phyloP scores from a whole-genome alignment of 345 rosid genomes.

The Mallotus nudiflorus region DNA sequence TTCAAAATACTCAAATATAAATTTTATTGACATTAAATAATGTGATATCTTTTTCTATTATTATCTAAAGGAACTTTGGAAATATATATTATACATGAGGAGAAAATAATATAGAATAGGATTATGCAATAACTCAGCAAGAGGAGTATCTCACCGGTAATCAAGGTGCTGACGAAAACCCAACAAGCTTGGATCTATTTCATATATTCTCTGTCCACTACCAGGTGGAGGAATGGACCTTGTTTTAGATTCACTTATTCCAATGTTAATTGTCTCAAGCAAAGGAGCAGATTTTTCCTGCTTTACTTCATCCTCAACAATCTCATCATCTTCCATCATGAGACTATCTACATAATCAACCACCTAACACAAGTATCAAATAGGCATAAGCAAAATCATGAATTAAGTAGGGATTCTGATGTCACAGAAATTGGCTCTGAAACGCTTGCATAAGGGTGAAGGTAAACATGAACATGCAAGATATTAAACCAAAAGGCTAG shows the following conservation, averaged over 20 bases:
- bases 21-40: neutral
- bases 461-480: neutral
- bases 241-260: conserved; percentile 38
- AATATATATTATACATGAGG: neutral
- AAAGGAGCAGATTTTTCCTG: conserved; percentile 35
- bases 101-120: neutral
- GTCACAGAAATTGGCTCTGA: conserved; percentile 1
- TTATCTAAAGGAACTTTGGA: neutral
- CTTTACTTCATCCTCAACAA: conserved; percentile 38
- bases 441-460: neutral
- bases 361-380: conserved; percentile 34
- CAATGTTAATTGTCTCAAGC: conserved; percentile 26
- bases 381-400: conserved; percentile 2
- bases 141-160: conserved; percentile 56
- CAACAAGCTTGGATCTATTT: conserved; percentile 70
- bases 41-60: neutral
- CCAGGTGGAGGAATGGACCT: conserved; percentile 71
- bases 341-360: conserved; percentile 32
- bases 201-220: conserved; percentile 70
- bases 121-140: neutral
- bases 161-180: conserved; percentile 71
- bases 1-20: neutral
- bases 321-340: conserved; percentile 45
- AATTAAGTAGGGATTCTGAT: neutral
- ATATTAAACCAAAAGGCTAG: neutral